Evolutionary conservation across 164 flowering plant species (phyloP).

Genomic region (Chloranthus sessilifolius): DNA sequence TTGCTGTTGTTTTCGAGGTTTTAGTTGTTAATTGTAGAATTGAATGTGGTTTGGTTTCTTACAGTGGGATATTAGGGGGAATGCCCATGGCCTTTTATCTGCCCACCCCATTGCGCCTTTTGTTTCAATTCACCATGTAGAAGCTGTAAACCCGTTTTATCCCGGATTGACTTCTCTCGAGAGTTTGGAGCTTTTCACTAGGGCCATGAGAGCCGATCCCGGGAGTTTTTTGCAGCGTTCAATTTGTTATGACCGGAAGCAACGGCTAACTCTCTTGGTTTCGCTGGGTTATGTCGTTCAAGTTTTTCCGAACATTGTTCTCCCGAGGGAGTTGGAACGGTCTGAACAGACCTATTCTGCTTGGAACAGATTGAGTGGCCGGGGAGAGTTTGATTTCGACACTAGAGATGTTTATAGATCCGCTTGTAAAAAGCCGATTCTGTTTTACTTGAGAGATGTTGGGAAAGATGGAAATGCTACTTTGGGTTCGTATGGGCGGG

Average conservation of each 20-base stretch:
- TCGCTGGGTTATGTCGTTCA: slow-evolving; percentile 61
- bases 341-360: slow-evolving; percentile 55
- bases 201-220: slow-evolving; percentile 43
- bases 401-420: slow-evolving; percentile 36
- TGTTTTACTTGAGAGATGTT: slow-evolving; percentile 46
- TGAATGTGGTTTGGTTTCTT: not conserved
- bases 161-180: slow-evolving; percentile 48
- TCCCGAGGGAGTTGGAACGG: slow-evolving; percentile 51
- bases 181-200: slow-evolving; percentile 40
- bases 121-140: slow-evolving; percentile 58
- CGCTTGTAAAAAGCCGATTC: slow-evolving; percentile 48
- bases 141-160: slow-evolving; percentile 53
- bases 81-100: slow-evolving; percentile 50
- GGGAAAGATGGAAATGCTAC: slow-evolving; percentile 34
- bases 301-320: slow-evolving; percentile 51
- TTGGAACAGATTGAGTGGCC: slow-evolving; percentile 41
- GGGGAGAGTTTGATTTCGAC: slow-evolving; percentile 57
- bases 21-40: no score
- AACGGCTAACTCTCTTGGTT: slow-evolving; percentile 39
- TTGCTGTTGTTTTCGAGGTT: not conserved
- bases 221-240: slow-evolving; percentile 52
- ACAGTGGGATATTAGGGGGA: slow-evolving; percentile 64
- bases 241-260: slow-evolving; percentile 45
- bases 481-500: slow-evolving; percentile 37
- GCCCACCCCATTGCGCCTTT: slow-evolving; percentile 65